Evolutionary conservation across 2,329 filamentous ascomycete genomes (phyloP).

Genomic region (Zelopaecilomyces penicillatus): DNA sequence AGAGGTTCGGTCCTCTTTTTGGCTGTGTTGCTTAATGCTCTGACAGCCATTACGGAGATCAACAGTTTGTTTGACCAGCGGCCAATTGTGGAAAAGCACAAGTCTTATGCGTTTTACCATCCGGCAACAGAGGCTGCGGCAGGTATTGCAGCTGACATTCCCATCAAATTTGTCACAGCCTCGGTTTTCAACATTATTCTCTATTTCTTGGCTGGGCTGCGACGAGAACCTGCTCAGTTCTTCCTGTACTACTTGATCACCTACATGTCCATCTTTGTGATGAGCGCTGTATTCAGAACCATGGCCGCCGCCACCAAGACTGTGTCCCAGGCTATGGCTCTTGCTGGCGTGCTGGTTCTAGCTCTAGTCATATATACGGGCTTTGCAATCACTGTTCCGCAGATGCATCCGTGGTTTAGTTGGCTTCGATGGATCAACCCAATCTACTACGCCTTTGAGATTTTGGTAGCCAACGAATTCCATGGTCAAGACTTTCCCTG

Average conservation of each 20-base stretch:
- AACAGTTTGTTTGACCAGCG: conserved; percentile 34
- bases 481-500: conserved; percentile 50
- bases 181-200: conserved; percentile 46
- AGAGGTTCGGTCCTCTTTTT: conserved; percentile 53
- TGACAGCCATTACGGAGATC: conserved; percentile 50
- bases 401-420: conserved; percentile 65
- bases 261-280: conserved; percentile 59
- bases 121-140: conserved; percentile 46
- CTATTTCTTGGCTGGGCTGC: conserved; percentile 48
- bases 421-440: conserved; percentile 74
- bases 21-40: conserved; percentile 50
- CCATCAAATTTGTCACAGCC: conserved; percentile 46
- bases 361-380: conserved; percentile 54
- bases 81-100: conserved; percentile 42
- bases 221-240: conserved; percentile 56
- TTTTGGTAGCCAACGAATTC: conserved; percentile 66
- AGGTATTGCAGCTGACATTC: conserved; percentile 46
- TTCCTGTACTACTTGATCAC: conserved; percentile 69
- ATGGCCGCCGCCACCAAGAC: conserved; percentile 64
- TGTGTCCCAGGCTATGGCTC: conserved; percentile 47
- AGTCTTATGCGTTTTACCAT: conserved; percentile 42
- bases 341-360: conserved; percentile 47
- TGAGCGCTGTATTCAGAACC: conserved; percentile 69
- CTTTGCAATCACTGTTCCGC: conserved; percentile 39
- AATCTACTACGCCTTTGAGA: conserved; percentile 66